Evolutionary conservation across 2,329 filamentous ascomycete genomes (phyloP).

Genomic region (Colletotrichum sp.): DNA sequence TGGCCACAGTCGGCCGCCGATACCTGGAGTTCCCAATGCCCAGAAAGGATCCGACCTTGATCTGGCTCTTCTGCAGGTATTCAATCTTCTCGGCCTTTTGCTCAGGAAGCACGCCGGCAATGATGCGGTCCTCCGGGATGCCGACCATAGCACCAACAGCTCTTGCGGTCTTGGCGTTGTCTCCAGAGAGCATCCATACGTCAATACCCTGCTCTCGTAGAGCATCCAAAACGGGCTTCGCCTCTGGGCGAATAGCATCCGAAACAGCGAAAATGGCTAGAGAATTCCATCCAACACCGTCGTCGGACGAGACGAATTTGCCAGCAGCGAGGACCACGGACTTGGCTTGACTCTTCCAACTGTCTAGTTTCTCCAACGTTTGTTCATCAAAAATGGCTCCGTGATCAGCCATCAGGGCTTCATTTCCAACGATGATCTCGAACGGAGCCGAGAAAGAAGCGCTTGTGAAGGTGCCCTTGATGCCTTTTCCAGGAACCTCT

Average conservation of each 20-base stretch:
- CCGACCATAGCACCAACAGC: conserved; percentile 79
- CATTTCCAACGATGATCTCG: conserved; percentile 74
- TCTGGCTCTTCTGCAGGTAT: conserved; percentile 57
- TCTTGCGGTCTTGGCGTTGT: conserved; percentile 81
- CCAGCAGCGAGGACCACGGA: conserved; percentile 65
- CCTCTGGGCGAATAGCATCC: conserved; percentile 80
- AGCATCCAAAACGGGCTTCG: conserved; percentile 66
- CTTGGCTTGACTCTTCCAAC: conserved; percentile 68
- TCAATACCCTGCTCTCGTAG: conserved; percentile 70
- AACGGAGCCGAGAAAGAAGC: conserved; percentile 34
- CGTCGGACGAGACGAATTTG: conserved; percentile 26
- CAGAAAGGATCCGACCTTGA: not conserved
- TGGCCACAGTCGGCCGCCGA: conserved; percentile 66
- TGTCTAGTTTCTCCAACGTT: conserved; percentile 44
- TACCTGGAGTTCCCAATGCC: conserved; percentile 28
- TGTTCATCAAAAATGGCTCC: conserved; percentile 41
- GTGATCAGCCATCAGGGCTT: conserved; percentile 65
- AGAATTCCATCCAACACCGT: conserved; percentile 51
- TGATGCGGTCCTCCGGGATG: conserved; percentile 75
- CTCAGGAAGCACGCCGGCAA: conserved; percentile 85
- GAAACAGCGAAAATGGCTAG: conserved; percentile 76
- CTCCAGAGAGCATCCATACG: conserved; percentile 92
- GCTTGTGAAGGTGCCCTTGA: conserved; percentile 59
- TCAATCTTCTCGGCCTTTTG: conserved; percentile 79
- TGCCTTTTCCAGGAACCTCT: conserved; percentile 75